Conservation (phyloP, 2,329 filamentous ascomycete genomes). For the Paracorniculantispora psalliotae region DNA sequence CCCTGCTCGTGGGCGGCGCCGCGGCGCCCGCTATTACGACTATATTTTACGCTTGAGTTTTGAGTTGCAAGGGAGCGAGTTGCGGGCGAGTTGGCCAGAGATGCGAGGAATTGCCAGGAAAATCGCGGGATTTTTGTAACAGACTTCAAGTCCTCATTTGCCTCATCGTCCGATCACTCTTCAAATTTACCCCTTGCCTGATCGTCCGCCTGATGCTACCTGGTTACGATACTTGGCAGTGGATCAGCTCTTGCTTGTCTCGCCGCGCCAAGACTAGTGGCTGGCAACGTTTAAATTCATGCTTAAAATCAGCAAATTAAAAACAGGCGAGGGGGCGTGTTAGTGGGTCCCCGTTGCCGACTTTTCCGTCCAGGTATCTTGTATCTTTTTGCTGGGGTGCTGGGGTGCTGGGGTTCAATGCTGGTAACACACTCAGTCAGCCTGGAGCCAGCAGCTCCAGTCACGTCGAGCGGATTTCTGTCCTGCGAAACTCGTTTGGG, state of each 20-base stretch:
- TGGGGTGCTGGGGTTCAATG: too few species aligned
- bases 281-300: constrained; percentile 48
- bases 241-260: constrained; percentile 2
- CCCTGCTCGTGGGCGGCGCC: not conserved
- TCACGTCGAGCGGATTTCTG: not conserved
- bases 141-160: too few species aligned
- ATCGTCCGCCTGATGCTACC: not conserved
- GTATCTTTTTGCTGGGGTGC: not conserved
- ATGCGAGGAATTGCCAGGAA: too few species aligned
- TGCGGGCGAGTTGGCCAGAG: too few species aligned
- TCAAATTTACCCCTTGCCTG: too few species aligned
- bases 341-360: constrained; percentile 9
- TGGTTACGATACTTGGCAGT: constrained; percentile 1
- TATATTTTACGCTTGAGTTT: constrained; percentile 21
- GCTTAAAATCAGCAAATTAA: constrained; percentile 35
- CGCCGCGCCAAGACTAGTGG: constrained; percentile 37
- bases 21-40: constrained; percentile 1
- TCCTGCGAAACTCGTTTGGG: not conserved
- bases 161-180: too few species aligned
- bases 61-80: constrained; percentile 1
- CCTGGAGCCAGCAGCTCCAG: not conserved
- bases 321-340: not conserved
- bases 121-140: too few species aligned
- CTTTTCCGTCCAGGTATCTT: constrained; percentile 12
- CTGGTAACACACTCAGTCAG: too few species aligned